phyloP scores from a whole-genome alignment of 164 flowering plant genomes.

The Umbilicus rupestris region DNA sequence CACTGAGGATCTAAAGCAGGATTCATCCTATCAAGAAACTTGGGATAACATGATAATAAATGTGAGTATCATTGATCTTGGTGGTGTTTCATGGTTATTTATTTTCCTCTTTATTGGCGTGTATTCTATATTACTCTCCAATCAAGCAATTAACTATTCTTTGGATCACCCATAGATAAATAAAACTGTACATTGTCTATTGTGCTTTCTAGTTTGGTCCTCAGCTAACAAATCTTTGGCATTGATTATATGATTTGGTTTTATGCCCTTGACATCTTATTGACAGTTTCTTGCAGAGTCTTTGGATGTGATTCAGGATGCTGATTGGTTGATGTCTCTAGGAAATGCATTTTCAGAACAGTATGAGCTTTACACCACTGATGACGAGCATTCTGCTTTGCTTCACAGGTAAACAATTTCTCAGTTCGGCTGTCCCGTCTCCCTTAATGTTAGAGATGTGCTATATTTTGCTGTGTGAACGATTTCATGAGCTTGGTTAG shows the following conservation, averaged over 20 bases:
- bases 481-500: too few species aligned
- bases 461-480: neutral
- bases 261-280: slow-evolving; percentile 10
- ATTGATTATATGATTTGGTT: slow-evolving; percentile 2
- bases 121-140: neutral
- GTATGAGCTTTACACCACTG: slow-evolving; percentile 69
- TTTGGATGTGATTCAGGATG: slow-evolving; percentile 79
- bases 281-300: slow-evolving; percentile 89
- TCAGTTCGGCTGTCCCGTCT: neutral
- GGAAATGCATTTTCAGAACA: slow-evolving; percentile 75
- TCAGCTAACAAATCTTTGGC: neutral
- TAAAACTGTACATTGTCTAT: neutral
- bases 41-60: slow-evolving; percentile 97
- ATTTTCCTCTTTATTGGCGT: neutral
- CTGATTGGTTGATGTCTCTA: slow-evolving; percentile 63
- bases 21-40: slow-evolving; percentile 72
- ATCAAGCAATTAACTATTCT: neutral
- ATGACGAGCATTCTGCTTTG: slow-evolving; percentile 81
- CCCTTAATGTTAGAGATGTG: neutral
- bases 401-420: slow-evolving; percentile 61
- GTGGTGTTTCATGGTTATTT: neutral
- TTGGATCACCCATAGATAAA: neutral
- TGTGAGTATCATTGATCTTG: slow-evolving; percentile 35
- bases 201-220: neutral
- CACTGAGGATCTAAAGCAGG: slow-evolving; percentile 85